Evolutionary conservation across 371 early-diverging fungal genomes (phyloP).

Genomic region (Capillidium heterosporum): DNA sequence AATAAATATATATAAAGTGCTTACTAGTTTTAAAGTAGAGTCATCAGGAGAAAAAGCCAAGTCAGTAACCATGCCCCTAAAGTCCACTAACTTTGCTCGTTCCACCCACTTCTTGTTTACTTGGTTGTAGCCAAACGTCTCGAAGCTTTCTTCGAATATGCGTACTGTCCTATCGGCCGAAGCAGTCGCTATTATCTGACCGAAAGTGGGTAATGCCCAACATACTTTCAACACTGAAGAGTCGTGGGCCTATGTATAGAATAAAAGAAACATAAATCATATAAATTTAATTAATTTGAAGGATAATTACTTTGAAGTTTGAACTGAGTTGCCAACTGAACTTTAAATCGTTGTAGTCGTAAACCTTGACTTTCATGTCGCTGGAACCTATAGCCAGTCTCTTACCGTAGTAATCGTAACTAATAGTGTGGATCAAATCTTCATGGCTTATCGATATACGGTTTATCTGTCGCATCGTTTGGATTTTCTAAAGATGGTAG

Average conservation of each 20-base stretch:
- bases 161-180: slow-evolving; percentile 78
- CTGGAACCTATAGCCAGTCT: slow-evolving; percentile 76
- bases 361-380: slow-evolving; percentile 82
- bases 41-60: slow-evolving; percentile 76
- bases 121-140: not conserved
- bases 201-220: slow-evolving; percentile 91
- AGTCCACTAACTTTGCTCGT: slow-evolving; percentile 45
- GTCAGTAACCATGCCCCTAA: slow-evolving; percentile 59
- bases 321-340: slow-evolving; percentile 67
- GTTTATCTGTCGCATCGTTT: not conserved
- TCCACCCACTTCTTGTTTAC: slow-evolving; percentile 29
- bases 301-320: slow-evolving; percentile 44
- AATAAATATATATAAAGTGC: slow-evolving; percentile 1
- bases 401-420: slow-evolving; percentile 84
- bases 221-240: slow-evolving; percentile 60
- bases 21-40: slow-evolving; percentile 50
- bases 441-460: slow-evolving; percentile 34
- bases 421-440: slow-evolving; percentile 82
- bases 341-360: slow-evolving; percentile 54
- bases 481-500: not conserved
- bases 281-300: not conserved
- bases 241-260: slow-evolving; percentile 50
- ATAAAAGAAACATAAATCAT: too few relatives aligned
- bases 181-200: slow-evolving; percentile 77
- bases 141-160: slow-evolving; percentile 63